Base-by-base conservation (phyloP, 2,329 filamentous ascomycete species). In the Exophiala dermatitidis region DNA sequence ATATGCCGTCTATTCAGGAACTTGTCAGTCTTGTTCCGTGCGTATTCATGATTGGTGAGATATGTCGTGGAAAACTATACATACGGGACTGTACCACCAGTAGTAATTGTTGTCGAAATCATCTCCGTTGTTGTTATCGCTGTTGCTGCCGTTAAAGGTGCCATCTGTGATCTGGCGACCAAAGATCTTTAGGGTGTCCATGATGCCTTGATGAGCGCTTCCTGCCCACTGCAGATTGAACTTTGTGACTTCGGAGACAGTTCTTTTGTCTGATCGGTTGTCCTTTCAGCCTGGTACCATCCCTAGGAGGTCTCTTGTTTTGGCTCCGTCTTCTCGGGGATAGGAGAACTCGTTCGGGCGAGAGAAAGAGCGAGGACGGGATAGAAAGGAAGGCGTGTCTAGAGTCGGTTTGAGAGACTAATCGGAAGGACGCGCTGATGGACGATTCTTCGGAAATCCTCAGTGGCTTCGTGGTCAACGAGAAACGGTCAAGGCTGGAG, bases 1-100 rank as follows among this genome's bases (percentile, higher is more conserved):
- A 52, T 77, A 69, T 52, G 81, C 84, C 34, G 76, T 77, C 82
- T 86, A 56, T 19, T 26, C 19, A 33, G 34, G 32, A 30, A 41
- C 50, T 44, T 48, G 49, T 37, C 10, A 26, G 8, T 19, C 1
- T 1, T 2, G 29, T 43, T 43, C 40, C 2, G 40, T 43, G 1
- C 2, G 2, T 43, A 2, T 26, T n/a, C 33, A 36, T 19, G 19
- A n/a, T n/a, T 36, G 7, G 2, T n/a, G 33, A 36, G n/a, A 7
- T 2, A 36, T n/a, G 33, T 9, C 8, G 37, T 19, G 9, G 9
- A 36, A n/a, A 40, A 34, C 19, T n/a, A 26, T 6, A 51, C 56
- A 26, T 56, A 63, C 61, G 26, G 50, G 41, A 37, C 54, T 56
- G 36, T 64, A 63, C 52, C 57, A 56, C 43, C 52, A 56, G 42